A percentile compares a stretch with the other conserved stretches of the same genome.
phyloP scores from a whole-genome alignment of 2,329 filamentous ascomycete genomes.

The Calonectria pauciramosa region DNA sequence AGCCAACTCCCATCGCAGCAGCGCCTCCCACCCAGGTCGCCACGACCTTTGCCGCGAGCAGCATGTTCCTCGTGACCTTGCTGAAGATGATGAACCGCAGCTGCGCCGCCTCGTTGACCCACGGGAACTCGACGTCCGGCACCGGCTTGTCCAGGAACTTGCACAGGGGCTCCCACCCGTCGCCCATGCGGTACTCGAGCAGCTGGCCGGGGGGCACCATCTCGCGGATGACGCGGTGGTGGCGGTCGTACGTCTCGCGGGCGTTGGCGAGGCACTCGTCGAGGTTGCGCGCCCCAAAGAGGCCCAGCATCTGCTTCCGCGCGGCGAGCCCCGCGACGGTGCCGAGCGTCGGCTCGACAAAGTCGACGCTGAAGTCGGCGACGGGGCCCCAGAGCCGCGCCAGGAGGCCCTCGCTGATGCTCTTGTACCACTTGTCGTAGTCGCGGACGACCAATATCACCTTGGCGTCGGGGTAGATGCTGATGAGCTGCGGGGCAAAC shows the following conservation, averaged over 20 bases:
- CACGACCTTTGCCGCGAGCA: slow-evolving; percentile 15
- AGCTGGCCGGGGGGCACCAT: slow-evolving; percentile 43
- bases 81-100: slow-evolving; percentile 25
- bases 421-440: slow-evolving; percentile 49
- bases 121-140: slow-evolving; percentile 49
- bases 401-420: slow-evolving; percentile 48
- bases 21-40: slow-evolving; percentile 37
- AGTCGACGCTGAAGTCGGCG: slow-evolving; percentile 21
- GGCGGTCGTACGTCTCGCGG: slow-evolving; percentile 45
- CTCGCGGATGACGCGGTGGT: slow-evolving; percentile 47
- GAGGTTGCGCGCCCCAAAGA: slow-evolving; percentile 40
- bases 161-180: slow-evolving; percentile 55
- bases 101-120: slow-evolving; percentile 48
- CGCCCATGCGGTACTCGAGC: slow-evolving; percentile 48
- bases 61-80: slow-evolving; percentile 25
- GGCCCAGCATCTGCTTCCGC: slow-evolving; percentile 47
- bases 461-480: slow-evolving; percentile 51
- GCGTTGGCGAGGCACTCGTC: slow-evolving; percentile 42
- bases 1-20: slow-evolving; percentile 25
- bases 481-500: slow-evolving; percentile 47
- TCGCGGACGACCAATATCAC: slow-evolving; percentile 50
- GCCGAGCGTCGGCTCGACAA: slow-evolving; percentile 50
- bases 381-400: slow-evolving; percentile 40
- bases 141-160: slow-evolving; percentile 51
- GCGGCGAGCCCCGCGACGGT: slow-evolving; percentile 40